Base-by-base conservation (phyloP, 805 yeast genomes). In the Suhomyces kilbournensis region DNA sequence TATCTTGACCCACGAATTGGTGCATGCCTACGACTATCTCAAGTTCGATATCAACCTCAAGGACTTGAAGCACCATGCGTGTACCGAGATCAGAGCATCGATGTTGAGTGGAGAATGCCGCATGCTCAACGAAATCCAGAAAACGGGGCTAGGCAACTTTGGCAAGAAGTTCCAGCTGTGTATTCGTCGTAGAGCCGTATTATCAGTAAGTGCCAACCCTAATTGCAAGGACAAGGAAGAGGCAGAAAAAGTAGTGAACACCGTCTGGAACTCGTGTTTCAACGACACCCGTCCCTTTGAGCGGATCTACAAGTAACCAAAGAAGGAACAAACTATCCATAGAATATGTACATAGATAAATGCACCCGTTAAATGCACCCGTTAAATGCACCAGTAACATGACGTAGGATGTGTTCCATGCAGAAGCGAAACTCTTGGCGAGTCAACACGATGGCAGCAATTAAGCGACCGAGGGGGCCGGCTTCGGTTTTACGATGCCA, bases 281-380 rank as follows among this genome's bases (percentile, higher is more conserved):
- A 86, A 85, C 62, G 99, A 94, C 64, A 93, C 98, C 1, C 77
- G 99, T 62, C 99, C 99, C 1, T 94, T 90, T 69, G 98, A 94
- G 61, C 85, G 89, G 63, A 92, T 94, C 34, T 94, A 90, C 66
- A 78, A 90, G 55, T 87, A 70, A 65, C 10, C 2, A n/a, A 35
- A 35, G 2, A 28, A 10, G 32, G 5, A 28, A 8, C 12, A 10
- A 28, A 28, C 26, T 4, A 25, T 7, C 6, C 3, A 7, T 25
- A 26, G 14, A 26, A 2, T 26, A 26, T 26, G 30, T 26, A 26
- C 30, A 26, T 26, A 26, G 30, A 26, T 5, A 26, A 26, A 26
- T n/a, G n/a, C n/a, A n/a, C n/a, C n/a, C n/a, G n/a, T n/a, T n/a
- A n/a, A n/a, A n/a, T n/a, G n/a, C n/a, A n/a, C n/a, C n/a, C n/a